These are phyloP conservation scores for Dichomitus squalens DNA, from an alignment of 1,284 basidiomycete species.

Conservation along the genomic window DNA sequence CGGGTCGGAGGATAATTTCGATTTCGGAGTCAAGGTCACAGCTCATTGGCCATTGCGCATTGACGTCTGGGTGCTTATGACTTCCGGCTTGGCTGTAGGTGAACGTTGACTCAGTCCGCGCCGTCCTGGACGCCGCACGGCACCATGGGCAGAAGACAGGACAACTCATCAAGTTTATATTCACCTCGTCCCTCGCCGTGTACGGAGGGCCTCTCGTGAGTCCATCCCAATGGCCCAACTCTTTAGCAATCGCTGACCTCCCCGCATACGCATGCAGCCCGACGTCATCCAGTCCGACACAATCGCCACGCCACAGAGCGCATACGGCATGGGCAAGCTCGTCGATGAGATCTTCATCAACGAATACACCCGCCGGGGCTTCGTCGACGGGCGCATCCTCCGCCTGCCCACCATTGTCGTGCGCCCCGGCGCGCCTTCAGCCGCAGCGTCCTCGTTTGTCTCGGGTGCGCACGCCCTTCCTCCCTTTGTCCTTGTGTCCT, in stretches of 20 bases:
- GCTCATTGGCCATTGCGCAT: neutral
- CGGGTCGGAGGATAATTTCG: conserved; percentile 65
- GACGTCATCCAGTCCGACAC: conserved; percentile 51
- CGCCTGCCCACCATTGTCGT: conserved; percentile 66
- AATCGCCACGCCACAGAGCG: conserved; percentile 56
- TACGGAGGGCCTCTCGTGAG: conserved; percentile 61
- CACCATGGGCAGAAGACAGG: conserved; percentile 37
- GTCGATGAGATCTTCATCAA: conserved; percentile 63
- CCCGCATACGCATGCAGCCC: conserved; percentile 35
- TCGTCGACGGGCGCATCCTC: conserved; percentile 62
- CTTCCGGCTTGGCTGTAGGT: conserved; percentile 40
- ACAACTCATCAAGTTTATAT: conserved; percentile 53
- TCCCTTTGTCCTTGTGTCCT: neutral
- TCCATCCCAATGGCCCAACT: neutral
- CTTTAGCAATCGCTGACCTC: no score
- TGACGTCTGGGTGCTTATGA: neutral
- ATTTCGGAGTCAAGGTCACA: conserved; percentile 53
- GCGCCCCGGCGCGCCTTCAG: conserved; percentile 56
- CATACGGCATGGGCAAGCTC: conserved; percentile 62
- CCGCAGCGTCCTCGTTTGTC: conserved; percentile 62
- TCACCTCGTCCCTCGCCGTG: conserved; percentile 63
- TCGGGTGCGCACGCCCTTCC: conserved; percentile 44
- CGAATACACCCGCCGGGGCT: conserved; percentile 66
- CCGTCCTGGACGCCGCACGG: conserved; percentile 50
- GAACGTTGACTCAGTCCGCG: conserved; percentile 62